Base-by-base conservation (phyloP, 768 basidiomycete genomes). In the Suillus decipiens region DNA sequence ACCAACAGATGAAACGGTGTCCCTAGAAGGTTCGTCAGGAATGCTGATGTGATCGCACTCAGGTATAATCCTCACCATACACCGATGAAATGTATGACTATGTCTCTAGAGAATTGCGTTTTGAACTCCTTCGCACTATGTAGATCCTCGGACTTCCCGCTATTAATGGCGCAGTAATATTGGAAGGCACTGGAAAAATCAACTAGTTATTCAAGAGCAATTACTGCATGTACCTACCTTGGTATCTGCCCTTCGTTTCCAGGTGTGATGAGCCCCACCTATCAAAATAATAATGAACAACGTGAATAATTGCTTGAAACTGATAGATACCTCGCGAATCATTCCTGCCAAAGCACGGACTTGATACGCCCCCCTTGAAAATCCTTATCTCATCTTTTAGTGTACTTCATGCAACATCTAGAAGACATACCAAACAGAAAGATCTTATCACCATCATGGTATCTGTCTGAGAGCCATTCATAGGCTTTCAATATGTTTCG, bases 1-100 rank as follows among this genome's bases (percentile, higher is more conserved):
- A 3, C 78, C 76, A 36, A 80, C 67, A 0, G 78, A 78, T 5
- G 78, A 78, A 1, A 79, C 76, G 3, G 76, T 77, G 58, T 79
- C 78, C 78, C 78, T 79, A 19, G 17, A 51, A 55, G 17, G 28
- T 50, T 51, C 17, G 31, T 51, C 31, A 33, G 50, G 50, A 51
- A 51, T 51, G 28, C 10, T 33, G 10, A 10, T 31, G 19, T 31
- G 10, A 19, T 51, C 31, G 2, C 31, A 5, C 4, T 33, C 17
- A 51, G 31, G 31, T 33, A 24, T 31, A 19, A 11, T 11, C 0
- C n/a, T 34, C 41, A 60, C 59, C 59, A 60, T 43, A 60, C 48
- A 14, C 59, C 59, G 14, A 60, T 36, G 45, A 55, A 60, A 47
- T 60, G 59, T 31, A 34, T 45, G 17, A 33, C 59, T 36, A 22